A percentile compares a stretch with the other conserved stretches of the same genome.
These are phyloP conservation scores for Russula sp. DNA, from an alignment of 768 basidiomycete genomes.

Conservation along the genomic window DNA sequence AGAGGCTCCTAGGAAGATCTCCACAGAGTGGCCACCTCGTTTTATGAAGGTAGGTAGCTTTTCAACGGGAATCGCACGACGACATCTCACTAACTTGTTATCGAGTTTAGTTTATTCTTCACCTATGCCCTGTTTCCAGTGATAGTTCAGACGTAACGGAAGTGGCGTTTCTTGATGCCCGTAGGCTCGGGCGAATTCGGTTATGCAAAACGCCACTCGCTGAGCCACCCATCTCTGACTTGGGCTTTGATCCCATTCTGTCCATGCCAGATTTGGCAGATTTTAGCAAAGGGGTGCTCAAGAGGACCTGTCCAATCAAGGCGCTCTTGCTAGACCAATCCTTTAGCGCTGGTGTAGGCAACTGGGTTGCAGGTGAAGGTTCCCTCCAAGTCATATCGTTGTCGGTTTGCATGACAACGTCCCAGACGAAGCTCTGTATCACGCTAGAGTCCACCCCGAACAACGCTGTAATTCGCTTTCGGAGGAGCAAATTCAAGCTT, in stretches of 20 bases:
- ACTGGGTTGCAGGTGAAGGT: constrained; percentile 67
- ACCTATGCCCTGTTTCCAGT: constrained; percentile 32
- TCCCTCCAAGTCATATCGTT: not conserved
- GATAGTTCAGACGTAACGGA: constrained; percentile 33
- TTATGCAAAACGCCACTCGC: constrained; percentile 47
- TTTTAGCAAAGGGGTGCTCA: constrained; percentile 42
- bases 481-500: constrained; percentile 37
- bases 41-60: constrained; percentile 48
- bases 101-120: constrained; percentile 64
- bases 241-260: constrained; percentile 74
- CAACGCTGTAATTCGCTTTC: constrained; percentile 52
- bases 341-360: constrained; percentile 75
- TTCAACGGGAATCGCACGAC: not conserved
- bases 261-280: constrained; percentile 52
- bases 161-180: constrained; percentile 65
- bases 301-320: constrained; percentile 60
- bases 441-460: constrained; percentile 66
- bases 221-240: constrained; percentile 62
- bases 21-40: constrained; percentile 55
- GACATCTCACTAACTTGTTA: not conserved
- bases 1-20: constrained; percentile 34
- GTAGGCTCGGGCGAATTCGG: constrained; percentile 64
- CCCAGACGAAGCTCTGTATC: constrained; percentile 66
- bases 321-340: constrained; percentile 72
- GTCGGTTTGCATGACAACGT: not conserved